These are phyloP conservation scores for Botrytis fragariae DNA, from an alignment of 2,329 filamentous ascomycete genomes.

Conservation along the genomic window DNA sequence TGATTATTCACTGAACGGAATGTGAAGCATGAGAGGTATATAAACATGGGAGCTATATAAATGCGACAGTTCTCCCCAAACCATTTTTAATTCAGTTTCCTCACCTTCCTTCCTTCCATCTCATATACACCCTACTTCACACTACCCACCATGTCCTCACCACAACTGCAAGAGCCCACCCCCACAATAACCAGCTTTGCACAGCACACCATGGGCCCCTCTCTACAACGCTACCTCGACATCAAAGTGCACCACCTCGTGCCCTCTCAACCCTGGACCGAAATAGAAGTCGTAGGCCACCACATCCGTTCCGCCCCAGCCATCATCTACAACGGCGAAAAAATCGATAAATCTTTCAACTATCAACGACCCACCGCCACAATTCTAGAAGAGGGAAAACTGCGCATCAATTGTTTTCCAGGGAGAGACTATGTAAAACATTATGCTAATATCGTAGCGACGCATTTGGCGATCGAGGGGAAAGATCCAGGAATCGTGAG, in stretches of 20 bases:
- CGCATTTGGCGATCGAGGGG: background rate
- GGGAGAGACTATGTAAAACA: background rate
- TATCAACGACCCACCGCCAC: conserved; percentile 1
- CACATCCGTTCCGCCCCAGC: background rate
- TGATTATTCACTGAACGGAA: background rate
- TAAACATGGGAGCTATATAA: background rate
- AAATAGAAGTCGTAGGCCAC: background rate
- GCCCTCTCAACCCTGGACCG: background rate
- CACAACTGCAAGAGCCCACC: background rate
- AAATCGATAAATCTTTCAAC: background rate
- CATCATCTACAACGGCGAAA: background rate
- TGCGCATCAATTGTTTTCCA: conserved; percentile 4
- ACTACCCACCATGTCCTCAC: background rate
- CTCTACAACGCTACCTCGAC: background rate
- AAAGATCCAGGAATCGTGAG: background rate
- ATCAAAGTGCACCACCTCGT: conserved; percentile 1
- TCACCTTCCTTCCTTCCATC: background rate
- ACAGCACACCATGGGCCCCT: background rate
- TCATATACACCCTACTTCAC: too few species aligned
- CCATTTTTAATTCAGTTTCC: background rate
- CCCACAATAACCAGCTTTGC: background rate
- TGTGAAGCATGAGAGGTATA: background rate
- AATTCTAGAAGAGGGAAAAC: background rate
- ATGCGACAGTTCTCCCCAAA: too few species aligned
- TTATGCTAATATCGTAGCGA: background rate